Base-by-base conservation (phyloP, 805 yeast genomes). In the Candida ovalis region DNA sequence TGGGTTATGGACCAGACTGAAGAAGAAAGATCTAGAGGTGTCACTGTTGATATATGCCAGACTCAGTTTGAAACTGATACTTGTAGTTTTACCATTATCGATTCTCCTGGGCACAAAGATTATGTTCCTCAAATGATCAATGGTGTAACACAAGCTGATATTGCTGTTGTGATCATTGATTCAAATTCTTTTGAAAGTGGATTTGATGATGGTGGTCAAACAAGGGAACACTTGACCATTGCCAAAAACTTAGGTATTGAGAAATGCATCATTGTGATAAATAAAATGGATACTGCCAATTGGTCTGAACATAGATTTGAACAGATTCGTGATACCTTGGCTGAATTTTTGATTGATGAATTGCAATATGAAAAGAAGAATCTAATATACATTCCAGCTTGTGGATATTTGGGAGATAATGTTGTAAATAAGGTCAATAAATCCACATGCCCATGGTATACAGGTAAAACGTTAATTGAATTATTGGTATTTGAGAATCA, bases 41-140 rank as follows among this genome's bases (percentile, higher is more conserved):
- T 87, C 4, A 87, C 95, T 2, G 81, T 86, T 22, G 95, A 87
- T 59, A 80, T 86, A 28, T 82, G 87, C 48, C 82, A 84, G 45
- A 82, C 87, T 8, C 70, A 73, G 36, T 82, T 87, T 51, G 85
- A 81, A 56, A 84, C 91, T 2, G 45, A 59, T 1, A 62, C 56
- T 2, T 72, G 81, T 5, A 67, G 74, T 42, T 85, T 83, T 61
- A 82, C 88, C 0, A 83, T 89, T 4, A 80, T 87, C 47, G 95
- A 87, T 68, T 90, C 95, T 0, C 95, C 95, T 0, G 95, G 95
- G 0, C 95, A 87, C 64, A 74, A 76, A 51, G 94, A 87, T 59
- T 87, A 84, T 63, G 86, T 87, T 28, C 95, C 95, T 3, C 88
- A 85, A 57, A 85, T 87, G 89, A 86, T 87, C 55, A 86, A 88